Evolutionary conservation across 495 filamentous ascomycete genomes (phyloP).

Genomic region (Podospora appendiculata): DNA sequence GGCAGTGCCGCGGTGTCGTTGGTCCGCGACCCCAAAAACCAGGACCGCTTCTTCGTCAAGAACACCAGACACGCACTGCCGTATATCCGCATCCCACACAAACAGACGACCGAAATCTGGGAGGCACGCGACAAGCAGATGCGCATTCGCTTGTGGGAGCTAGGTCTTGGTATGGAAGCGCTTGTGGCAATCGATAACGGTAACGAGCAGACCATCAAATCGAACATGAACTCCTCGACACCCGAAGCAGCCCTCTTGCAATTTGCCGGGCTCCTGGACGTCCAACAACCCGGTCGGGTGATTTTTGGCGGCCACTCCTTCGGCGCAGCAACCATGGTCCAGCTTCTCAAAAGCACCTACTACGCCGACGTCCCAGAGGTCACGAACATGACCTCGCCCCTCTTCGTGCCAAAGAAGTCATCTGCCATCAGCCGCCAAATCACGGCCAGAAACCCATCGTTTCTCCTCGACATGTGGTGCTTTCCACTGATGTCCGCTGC

Average conservation of each 20-base stretch:
- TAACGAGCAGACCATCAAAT: constrained; percentile 14
- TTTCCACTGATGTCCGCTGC: constrained; percentile 52
- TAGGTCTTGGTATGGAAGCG: constrained; percentile 55
- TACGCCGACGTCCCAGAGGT: constrained; percentile 39
- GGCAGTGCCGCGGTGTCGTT: constrained; percentile 60
- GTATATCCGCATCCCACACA: constrained; percentile 46
- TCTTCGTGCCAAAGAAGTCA: constrained; percentile 41
- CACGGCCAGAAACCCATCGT: constrained; percentile 48
- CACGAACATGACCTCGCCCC: constrained; percentile 19
- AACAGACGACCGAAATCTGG: constrained; percentile 46
- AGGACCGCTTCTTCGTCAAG: constrained; percentile 22
- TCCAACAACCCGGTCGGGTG: constrained; percentile 61
- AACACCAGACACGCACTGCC: constrained; percentile 28
- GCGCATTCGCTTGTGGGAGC: constrained; percentile 64
- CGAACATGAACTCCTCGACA: constrained; percentile 42
- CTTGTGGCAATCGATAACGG: constrained; percentile 53
- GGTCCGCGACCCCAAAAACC: constrained; percentile 41
- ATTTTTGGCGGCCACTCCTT: constrained; percentile 71
- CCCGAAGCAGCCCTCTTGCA: constrained; percentile 32
- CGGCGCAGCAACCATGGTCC: constrained; percentile 60
- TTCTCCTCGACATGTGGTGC: constrained; percentile 70
- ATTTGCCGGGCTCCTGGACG: constrained; percentile 49
- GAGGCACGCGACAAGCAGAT: constrained; percentile 57
- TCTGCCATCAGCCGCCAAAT: constrained; percentile 52
- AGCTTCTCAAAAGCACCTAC: constrained; percentile 65